Evolutionary conservation across 495 filamentous ascomycete species (phyloP).

Genomic region (Podospora tetraspora): DNA sequence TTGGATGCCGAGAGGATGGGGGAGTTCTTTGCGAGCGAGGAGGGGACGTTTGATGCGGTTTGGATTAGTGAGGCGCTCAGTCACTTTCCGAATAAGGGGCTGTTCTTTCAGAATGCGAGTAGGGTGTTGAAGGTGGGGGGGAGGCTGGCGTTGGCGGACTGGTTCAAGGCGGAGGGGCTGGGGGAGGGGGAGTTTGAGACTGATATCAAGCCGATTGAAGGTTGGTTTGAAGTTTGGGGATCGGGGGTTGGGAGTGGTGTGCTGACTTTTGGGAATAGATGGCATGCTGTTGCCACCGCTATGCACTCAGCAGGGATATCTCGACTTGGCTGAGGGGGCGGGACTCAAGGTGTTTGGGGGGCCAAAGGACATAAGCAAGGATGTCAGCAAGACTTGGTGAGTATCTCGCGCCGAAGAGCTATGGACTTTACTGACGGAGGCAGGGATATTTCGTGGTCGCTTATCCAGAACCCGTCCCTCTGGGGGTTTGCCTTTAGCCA

Average conservation of each 20-base stretch:
- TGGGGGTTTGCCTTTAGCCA: conserved; percentile 56
- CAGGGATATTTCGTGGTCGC: conserved; percentile 57
- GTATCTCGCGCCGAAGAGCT: neutral
- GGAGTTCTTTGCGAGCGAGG: conserved; percentile 37
- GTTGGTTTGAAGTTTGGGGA: conserved; percentile 14
- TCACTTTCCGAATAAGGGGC: conserved; percentile 51
- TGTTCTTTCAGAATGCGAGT: conserved; percentile 49
- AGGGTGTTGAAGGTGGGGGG: conserved; percentile 38
- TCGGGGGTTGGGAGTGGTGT: neutral
- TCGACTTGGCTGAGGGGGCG: conserved; percentile 40
- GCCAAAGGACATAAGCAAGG: conserved; percentile 51
- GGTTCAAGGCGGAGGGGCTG: conserved; percentile 48
- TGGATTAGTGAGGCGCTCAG: conserved; percentile 57
- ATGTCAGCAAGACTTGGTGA: conserved; percentile 56
- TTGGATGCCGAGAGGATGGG: conserved; percentile 56
- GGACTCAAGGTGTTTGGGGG: conserved; percentile 38
- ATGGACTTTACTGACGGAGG: conserved; percentile 3
- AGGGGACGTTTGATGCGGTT: conserved; percentile 44
- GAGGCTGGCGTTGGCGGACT: conserved; percentile 52
- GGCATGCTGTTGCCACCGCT: conserved; percentile 54
- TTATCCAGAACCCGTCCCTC: conserved; percentile 50
- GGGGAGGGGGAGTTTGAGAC: conserved; percentile 37
- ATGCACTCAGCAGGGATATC: conserved; percentile 46
- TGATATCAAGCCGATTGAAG: conserved; percentile 54
- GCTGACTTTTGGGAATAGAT: conserved; percentile 27